These are phyloP conservation scores for Chrysanthemum seticuspe DNA, from an alignment of 129 eudicot genomes.

Conservation along the genomic window DNA sequence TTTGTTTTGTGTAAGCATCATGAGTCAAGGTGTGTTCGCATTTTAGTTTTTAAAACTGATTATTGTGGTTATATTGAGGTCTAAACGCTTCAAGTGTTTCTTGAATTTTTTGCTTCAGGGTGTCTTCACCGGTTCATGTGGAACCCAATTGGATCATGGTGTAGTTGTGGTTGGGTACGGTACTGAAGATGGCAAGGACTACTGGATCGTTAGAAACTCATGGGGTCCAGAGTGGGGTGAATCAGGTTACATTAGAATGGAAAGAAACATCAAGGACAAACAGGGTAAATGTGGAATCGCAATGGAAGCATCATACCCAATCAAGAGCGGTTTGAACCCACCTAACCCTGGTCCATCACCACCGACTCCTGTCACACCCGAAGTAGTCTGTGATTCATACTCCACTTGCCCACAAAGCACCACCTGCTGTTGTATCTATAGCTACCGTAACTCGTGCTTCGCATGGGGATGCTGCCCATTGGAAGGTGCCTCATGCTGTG, in stretches of 20 bases:
- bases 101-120: constrained; percentile 33
- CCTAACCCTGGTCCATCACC: constrained; percentile 71
- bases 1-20: no score
- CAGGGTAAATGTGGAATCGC: constrained; percentile 57
- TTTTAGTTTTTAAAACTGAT: background rate
- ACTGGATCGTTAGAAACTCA: constrained; percentile 62
- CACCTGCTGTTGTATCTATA: constrained; percentile 73
- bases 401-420: constrained; percentile 54
- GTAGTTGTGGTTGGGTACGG: constrained; percentile 60
- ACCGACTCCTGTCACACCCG: constrained; percentile 55
- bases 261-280: constrained; percentile 37
- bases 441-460: constrained; percentile 45
- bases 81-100: background rate
- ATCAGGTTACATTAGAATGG: constrained; percentile 53
- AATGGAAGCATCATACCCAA: constrained; percentile 54
- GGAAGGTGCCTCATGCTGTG: constrained; percentile 78
- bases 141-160: constrained; percentile 52
- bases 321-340: constrained; percentile 50
- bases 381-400: constrained; percentile 46
- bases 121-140: constrained; percentile 50
- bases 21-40: no score
- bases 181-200: constrained; percentile 44
- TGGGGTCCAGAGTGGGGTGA: constrained; percentile 67
- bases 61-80: background rate
- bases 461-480: constrained; percentile 88